A percentile compares a stretch with the other conserved stretches of the same genome.
Evolutionary conservation across 2,329 filamentous ascomycete species (phyloP).

Genomic region (Claviceps cyperi): DNA sequence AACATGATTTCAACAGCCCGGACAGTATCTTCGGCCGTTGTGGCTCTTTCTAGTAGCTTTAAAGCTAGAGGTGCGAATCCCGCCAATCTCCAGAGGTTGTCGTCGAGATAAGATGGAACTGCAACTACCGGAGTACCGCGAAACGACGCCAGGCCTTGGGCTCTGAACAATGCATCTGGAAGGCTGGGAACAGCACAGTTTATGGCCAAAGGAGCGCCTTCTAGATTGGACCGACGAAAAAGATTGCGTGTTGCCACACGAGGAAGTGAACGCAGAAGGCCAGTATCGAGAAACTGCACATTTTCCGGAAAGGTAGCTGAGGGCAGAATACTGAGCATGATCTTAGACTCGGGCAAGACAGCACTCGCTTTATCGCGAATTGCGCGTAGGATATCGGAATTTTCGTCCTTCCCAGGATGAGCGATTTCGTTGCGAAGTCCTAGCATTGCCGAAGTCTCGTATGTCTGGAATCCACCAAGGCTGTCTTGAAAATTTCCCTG

Average conservation of each 20-base stretch:
- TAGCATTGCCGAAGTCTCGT: conserved; percentile 78
- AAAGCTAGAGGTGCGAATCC: conserved; percentile 77
- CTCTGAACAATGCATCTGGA: conserved; percentile 71
- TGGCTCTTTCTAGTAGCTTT: conserved; percentile 68
- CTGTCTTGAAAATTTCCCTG: conserved; percentile 95
- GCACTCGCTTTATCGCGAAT: conserved; percentile 74
- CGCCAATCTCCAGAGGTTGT: conserved; percentile 84
- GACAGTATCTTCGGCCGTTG: conserved; percentile 53
- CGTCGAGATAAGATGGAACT: conserved; percentile 72
- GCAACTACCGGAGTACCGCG: conserved; percentile 72
- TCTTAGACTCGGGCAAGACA: conserved; percentile 65
- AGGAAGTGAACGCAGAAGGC: conserved; percentile 63
- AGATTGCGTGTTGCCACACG: conserved; percentile 52
- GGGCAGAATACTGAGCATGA: conserved; percentile 73
- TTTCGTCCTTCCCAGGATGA: conserved; percentile 78
- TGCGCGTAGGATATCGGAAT: conserved; percentile 79
- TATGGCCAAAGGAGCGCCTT: conserved; percentile 63
- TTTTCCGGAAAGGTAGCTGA: conserved; percentile 69
- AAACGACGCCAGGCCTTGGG: conserved; percentile 68
- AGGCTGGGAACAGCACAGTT: conserved; percentile 80
- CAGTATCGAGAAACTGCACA: conserved; percentile 62
- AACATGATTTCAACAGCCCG: conserved; percentile 74
- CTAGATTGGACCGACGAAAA: conserved; percentile 22
- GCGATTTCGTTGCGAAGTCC: conserved; percentile 85
- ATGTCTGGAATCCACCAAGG: conserved; percentile 90